phyloP scores from a whole-genome alignment of 176 grass and related monocot genomes.

The Saccharum officinarum region DNA sequence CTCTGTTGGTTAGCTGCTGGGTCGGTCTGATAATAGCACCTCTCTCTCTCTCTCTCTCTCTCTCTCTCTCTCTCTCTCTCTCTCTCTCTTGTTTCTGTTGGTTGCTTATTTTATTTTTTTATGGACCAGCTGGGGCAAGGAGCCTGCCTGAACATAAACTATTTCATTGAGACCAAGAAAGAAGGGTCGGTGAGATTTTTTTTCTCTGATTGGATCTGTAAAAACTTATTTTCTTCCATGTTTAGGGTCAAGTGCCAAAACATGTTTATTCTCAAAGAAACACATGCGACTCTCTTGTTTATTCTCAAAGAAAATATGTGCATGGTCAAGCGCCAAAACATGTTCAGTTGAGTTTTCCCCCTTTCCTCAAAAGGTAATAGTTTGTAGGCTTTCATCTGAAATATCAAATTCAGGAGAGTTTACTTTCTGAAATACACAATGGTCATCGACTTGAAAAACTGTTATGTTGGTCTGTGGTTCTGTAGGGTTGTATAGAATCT shows the following conservation, averaged over 20 bases:
- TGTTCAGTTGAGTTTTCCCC: not conserved
- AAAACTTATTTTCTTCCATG: not conserved
- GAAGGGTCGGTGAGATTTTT: not conserved
- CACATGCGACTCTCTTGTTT: not conserved
- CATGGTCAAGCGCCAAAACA: not conserved
- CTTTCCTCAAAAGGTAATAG: not conserved
- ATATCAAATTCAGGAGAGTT: not conserved
- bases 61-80: too few relatives aligned
- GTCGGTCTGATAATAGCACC: not conserved
- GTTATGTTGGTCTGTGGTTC: not conserved
- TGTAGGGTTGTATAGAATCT: not conserved
- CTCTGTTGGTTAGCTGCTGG: not conserved
- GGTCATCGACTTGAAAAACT: not conserved
- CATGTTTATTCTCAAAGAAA: too few relatives aligned
- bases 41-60: too few relatives aligned
- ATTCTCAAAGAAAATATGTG: not conserved
- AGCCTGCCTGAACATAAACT: not conserved
- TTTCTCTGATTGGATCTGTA: not conserved
- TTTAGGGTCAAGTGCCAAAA: not conserved
- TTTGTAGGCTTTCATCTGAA: not conserved
- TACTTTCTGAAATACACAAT: conserved; percentile 11
- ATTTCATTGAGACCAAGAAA: not conserved
- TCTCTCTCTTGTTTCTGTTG: not conserved
- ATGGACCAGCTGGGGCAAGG: not conserved
- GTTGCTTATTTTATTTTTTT: not conserved